A percentile compares a stretch with the other conserved stretches of the same genome.
Conservation (phyloP, 2,329 filamentous ascomycete genomes). For the Fusarium kyushuense region DNA sequence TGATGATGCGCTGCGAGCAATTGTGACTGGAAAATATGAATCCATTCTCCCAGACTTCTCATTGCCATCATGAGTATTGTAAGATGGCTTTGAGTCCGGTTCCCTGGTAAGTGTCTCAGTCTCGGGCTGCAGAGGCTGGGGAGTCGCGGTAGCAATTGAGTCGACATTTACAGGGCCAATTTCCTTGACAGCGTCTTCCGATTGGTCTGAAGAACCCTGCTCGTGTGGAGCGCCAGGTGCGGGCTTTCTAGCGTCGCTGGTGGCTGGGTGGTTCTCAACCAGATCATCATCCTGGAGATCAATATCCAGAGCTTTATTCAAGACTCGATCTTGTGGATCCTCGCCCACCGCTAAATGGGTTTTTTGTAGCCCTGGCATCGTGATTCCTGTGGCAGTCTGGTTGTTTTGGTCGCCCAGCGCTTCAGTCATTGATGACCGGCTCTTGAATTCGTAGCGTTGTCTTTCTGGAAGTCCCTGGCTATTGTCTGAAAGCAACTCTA, state of each 20-base stretch:
- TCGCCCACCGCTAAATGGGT: constrained; percentile 23
- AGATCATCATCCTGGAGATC: constrained; percentile 3
- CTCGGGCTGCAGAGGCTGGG: constrained; percentile 21
- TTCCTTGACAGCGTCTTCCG: constrained; percentile 5
- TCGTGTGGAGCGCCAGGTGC: constrained; percentile 8
- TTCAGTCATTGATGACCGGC: constrained; percentile 27
- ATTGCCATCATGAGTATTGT: constrained; percentile 27
- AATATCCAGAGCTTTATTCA: not conserved
- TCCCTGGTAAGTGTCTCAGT: constrained; percentile 17
- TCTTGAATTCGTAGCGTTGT: constrained; percentile 39
- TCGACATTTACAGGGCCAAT: constrained; percentile 20
- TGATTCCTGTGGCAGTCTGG: constrained; percentile 36
- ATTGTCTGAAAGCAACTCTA: constrained; percentile 48
- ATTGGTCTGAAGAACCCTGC: constrained; percentile 30
- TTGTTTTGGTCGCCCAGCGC: constrained; percentile 23
- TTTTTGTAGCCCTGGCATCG: constrained; percentile 38
- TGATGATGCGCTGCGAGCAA: constrained; percentile 22
- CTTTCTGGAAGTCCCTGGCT: constrained; percentile 42
- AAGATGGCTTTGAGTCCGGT: constrained; percentile 8
- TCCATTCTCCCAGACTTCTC: constrained; percentile 29
- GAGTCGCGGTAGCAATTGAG: constrained; percentile 11
- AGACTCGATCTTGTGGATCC: constrained; percentile 8
- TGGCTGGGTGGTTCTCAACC: constrained; percentile 9
- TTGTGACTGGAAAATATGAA: constrained; percentile 10
- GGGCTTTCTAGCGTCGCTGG: constrained; percentile 12